A percentile compares a stretch with the other conserved stretches of the same genome.
Evolutionary conservation across 352 stramenopile species (phyloP).

Genomic region (Globisporangium parvum): DNA sequence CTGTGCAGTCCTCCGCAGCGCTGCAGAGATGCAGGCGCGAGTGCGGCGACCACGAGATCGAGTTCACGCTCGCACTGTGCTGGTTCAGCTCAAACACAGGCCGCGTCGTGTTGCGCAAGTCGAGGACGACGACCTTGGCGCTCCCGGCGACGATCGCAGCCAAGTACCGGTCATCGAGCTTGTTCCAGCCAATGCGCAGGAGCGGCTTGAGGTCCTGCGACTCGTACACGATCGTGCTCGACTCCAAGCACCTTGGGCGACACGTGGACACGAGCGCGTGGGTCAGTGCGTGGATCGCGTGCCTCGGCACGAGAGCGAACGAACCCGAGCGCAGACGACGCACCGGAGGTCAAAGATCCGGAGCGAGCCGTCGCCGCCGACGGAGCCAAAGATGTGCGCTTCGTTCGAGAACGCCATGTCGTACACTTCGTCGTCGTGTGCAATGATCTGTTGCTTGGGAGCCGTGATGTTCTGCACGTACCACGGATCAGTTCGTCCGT

Average conservation of each 20-base stretch:
- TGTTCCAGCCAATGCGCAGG: conserved; percentile 95
- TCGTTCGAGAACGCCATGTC: conserved; percentile 94
- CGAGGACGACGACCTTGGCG: conserved; percentile 92
- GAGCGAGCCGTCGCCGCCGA: conserved; percentile 95
- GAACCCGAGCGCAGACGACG: conserved; percentile 5
- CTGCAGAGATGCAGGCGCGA: conserved; percentile 93
- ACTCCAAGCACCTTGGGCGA: conserved; percentile 68
- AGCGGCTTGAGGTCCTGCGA: conserved; percentile 83
- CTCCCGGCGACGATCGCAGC: conserved; percentile 93
- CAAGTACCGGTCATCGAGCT: conserved; percentile 96
- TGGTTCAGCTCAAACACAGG: conserved; percentile 91
- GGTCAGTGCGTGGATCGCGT: not conserved
- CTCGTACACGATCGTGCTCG: conserved; percentile 97
- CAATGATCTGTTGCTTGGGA: conserved; percentile 94
- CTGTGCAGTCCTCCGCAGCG: conserved; percentile 91
- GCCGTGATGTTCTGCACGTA: conserved; percentile 37
- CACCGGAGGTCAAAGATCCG: conserved; percentile 96
- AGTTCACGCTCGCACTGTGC: conserved; percentile 92
- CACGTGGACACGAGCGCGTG: not conserved
- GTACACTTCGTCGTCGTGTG: conserved; percentile 98
- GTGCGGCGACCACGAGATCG: conserved; percentile 95
- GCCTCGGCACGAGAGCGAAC: not conserved
- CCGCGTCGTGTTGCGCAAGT: conserved; percentile 89
- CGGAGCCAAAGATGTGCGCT: conserved; percentile 95
- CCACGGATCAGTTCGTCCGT: not conserved